A percentile compares a stretch with the other conserved stretches of the same genome.
These are phyloP conservation scores for Phlyctochytrium planicorne DNA, from an alignment of 192 early-diverging fungal genomes.

Conservation along the genomic window DNA sequence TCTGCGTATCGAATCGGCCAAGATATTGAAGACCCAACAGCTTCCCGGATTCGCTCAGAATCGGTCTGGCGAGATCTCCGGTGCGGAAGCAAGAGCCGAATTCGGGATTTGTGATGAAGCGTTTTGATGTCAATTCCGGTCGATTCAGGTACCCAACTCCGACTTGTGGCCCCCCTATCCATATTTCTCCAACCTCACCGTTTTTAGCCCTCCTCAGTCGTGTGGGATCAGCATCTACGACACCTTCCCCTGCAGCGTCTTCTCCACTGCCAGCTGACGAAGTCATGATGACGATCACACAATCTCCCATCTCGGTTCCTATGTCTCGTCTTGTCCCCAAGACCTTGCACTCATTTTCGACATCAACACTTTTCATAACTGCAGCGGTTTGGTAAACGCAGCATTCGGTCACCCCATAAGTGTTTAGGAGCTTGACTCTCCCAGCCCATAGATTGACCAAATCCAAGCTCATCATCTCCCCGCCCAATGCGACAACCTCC, in stretches of 20 bases:
- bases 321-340: constrained; percentile 16
- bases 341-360: not conserved
- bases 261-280: not conserved
- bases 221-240: constrained; percentile 8
- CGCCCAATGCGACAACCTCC: constrained; percentile 34
- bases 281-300: constrained; percentile 27
- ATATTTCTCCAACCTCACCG: constrained; percentile 22
- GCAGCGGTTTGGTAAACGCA: constrained; percentile 39
- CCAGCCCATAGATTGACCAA: constrained; percentile 22
- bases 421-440: constrained; percentile 31
- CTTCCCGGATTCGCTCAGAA: not conserved
- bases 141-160: constrained; percentile 29
- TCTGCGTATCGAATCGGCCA: constrained; percentile 21
- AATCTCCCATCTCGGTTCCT: constrained; percentile 22
- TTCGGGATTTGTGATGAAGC: constrained; percentile 18
- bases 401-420: constrained; percentile 44
- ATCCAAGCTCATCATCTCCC: constrained; percentile 30
- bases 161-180: constrained; percentile 27
- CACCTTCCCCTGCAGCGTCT: constrained; percentile 4
- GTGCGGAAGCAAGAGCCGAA: constrained; percentile 16
- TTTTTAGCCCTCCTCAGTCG: not conserved
- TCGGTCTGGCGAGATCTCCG: constrained; percentile 15
- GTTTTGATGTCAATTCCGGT: constrained; percentile 4
- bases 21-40: constrained; percentile 12
- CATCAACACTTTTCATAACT: not conserved